phyloP scores from a whole-genome alignment of 2,329 filamentous ascomycete genomes.

The Allantophomopsis cytisporea region DNA sequence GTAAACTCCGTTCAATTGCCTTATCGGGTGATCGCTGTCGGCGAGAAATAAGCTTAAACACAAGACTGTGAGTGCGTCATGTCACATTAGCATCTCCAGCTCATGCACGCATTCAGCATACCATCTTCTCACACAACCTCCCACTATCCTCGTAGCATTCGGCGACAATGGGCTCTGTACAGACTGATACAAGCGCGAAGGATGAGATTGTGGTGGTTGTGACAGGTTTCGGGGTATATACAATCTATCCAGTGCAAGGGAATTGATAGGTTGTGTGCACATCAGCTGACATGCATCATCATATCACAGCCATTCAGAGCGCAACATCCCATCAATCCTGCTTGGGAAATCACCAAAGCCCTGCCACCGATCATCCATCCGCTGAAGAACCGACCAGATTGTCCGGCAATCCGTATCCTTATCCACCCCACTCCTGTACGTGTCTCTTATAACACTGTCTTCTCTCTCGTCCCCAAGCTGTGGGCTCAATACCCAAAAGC shows the following conservation, averaged over 20 bases:
- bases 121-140: background rate
- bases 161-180: conserved; percentile 8
- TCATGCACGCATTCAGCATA: too few relatives aligned
- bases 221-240: conserved; percentile 45
- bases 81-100: too few relatives aligned
- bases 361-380: conserved; percentile 48
- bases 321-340: conserved; percentile 63
- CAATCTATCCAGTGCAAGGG: conserved; percentile 6
- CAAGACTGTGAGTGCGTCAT: too few relatives aligned
- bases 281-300: background rate
- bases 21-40: background rate
- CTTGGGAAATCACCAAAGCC: conserved; percentile 60
- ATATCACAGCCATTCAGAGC: conserved; percentile 54
- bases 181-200: conserved; percentile 5
- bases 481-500: conserved; percentile 25
- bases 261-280: background rate
- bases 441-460: conserved; percentile 58
- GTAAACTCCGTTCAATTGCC: background rate
- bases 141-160: background rate
- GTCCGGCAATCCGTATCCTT: conserved; percentile 42
- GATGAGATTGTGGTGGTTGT: conserved; percentile 44
- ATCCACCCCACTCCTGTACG: conserved; percentile 53
- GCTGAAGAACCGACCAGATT: conserved; percentile 16
- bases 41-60: background rate
- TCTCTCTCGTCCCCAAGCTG: conserved; percentile 47